A percentile compares a stretch with the other conserved stretches of the same genome.
Conservation (phyloP, 2,329 filamentous ascomycete genomes). For the Bipolaris victoriae region DNA sequence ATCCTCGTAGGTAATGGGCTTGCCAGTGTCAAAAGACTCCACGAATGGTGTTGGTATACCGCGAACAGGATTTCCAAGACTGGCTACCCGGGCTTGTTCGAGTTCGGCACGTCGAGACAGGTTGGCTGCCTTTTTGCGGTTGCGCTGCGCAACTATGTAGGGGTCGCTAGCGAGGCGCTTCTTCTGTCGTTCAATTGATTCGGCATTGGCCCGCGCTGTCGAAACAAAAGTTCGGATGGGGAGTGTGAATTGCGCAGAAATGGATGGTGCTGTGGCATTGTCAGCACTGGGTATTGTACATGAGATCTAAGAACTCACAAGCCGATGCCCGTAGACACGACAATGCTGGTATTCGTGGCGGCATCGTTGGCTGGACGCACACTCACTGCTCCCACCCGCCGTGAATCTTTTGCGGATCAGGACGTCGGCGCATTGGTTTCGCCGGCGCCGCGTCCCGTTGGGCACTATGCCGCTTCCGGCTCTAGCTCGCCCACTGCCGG, state of each 20-base stretch:
- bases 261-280: conserved; percentile 17
- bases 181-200: conserved; percentile 54
- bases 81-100: conserved; percentile 65
- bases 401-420: conserved; percentile 27
- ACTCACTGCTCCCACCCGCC: conserved; percentile 7
- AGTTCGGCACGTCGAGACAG: conserved; percentile 75
- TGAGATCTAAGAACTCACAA: conserved; percentile 30
- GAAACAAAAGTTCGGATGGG: conserved; percentile 65
- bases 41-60: conserved; percentile 83
- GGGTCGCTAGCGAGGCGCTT: conserved; percentile 75
- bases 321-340: conserved; percentile 52
- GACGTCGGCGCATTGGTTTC: conserved; percentile 9
- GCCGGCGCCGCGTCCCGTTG: conserved; percentile 11
- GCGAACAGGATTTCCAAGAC: conserved; percentile 77
- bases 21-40: conserved; percentile 74
- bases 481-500: conserved; percentile 21
- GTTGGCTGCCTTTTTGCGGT: conserved; percentile 84
- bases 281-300: neutral
- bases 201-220: conserved; percentile 67
- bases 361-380: conserved; percentile 47
- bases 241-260: conserved; percentile 54
- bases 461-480: conserved; percentile 16
- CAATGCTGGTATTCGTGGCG: conserved; percentile 55
- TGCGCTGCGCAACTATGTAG: conserved; percentile 79
- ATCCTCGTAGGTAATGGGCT: conserved; percentile 37